Evolutionary conservation across 768 basidiomycete genomes (phyloP).

Genomic region (Auricularia auricula-judae): DNA sequence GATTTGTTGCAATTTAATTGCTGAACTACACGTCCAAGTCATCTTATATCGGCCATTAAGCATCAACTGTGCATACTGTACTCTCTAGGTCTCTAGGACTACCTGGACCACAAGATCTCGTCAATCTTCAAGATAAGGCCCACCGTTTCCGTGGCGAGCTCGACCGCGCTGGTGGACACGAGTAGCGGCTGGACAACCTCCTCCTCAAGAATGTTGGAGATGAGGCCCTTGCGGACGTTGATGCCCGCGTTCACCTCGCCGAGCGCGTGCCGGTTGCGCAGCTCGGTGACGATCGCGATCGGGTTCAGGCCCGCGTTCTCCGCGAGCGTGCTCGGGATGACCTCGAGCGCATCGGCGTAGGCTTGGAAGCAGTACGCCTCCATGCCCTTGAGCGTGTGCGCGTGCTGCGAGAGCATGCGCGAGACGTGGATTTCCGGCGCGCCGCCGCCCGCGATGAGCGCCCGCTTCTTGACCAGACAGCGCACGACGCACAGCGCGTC

Average conservation of each 20-base stretch:
- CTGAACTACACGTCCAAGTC: no score
- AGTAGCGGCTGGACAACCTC: slow-evolving; percentile 94
- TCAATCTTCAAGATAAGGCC: slow-evolving; percentile 92
- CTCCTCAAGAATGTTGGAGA: slow-evolving; percentile 95
- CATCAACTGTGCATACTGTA: not conserved
- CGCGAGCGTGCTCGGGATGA: slow-evolving; percentile 94
- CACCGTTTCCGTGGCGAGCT: slow-evolving; percentile 96
- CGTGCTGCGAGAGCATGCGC: slow-evolving; percentile 77
- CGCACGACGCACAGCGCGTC: slow-evolving; percentile 98
- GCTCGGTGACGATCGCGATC: slow-evolving; percentile 94
- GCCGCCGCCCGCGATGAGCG: slow-evolving; percentile 91
- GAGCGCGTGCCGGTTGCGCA: slow-evolving; percentile 91
- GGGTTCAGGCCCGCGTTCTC: slow-evolving; percentile 98
- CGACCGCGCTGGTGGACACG: slow-evolving; percentile 90
- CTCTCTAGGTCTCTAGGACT: not conserved
- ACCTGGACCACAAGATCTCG: slow-evolving; percentile 27
- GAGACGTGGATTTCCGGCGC: slow-evolving; percentile 98
- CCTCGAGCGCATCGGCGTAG: slow-evolving; percentile 93
- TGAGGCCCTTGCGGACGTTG: slow-evolving; percentile 96
- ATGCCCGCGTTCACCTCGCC: slow-evolving; percentile 94
- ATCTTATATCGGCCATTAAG: no score
- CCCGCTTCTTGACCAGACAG: slow-evolving; percentile 95
- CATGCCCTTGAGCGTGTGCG: slow-evolving; percentile 92
- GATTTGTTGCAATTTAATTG: no score
- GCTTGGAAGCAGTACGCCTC: slow-evolving; percentile 99